Percentiles rank a stretch among this genome's conserved stretches.
Evolutionary conservation across 148 eudicot species (phyloP).

Genomic region (Arctostaphylos glauca): DNA sequence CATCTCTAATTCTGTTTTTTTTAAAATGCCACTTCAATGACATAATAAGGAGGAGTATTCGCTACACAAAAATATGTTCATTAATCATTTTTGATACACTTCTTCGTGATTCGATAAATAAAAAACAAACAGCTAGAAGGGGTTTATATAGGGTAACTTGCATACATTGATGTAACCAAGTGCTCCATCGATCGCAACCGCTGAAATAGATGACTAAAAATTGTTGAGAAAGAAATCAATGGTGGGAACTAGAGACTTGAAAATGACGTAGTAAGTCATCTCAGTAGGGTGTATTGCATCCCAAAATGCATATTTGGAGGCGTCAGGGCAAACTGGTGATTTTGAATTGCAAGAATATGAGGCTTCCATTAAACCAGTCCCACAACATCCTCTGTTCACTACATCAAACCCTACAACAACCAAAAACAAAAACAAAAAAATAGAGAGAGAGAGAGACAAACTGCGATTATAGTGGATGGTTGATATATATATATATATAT

Average conservation of each 20-base stretch:
- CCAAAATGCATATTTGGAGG: slow-evolving; percentile 52
- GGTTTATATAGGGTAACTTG: too few relatives aligned
- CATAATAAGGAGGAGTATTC: too few relatives aligned
- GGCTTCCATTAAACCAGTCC: slow-evolving; percentile 43
- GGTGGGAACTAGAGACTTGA: slow-evolving; percentile 21
- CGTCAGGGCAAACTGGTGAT: slow-evolving; percentile 36
- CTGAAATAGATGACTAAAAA: background rate
- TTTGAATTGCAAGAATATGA: slow-evolving; percentile 29
- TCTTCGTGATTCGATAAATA: too few relatives aligned
- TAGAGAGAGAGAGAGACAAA: too few relatives aligned
- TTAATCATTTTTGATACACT: too few relatives aligned
- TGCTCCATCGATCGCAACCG: background rate
- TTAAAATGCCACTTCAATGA: too few relatives aligned
- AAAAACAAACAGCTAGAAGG: too few relatives aligned
- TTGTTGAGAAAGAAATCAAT: slow-evolving; percentile 16
- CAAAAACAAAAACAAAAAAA: background rate
- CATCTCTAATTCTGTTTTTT: too few relatives aligned
- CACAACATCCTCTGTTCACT: slow-evolving; percentile 20
- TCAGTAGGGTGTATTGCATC: slow-evolving; percentile 59
- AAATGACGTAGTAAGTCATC: slow-evolving; percentile 28
- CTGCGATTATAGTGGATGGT: too few relatives aligned
- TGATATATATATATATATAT: too few relatives aligned
- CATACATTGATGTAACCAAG: too few relatives aligned
- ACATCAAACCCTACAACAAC: background rate
- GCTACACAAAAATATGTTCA: too few relatives aligned